Base-by-base conservation (phyloP, 192 early-diverging fungal genomes). In the Entomortierella chlamydospora region DNA sequence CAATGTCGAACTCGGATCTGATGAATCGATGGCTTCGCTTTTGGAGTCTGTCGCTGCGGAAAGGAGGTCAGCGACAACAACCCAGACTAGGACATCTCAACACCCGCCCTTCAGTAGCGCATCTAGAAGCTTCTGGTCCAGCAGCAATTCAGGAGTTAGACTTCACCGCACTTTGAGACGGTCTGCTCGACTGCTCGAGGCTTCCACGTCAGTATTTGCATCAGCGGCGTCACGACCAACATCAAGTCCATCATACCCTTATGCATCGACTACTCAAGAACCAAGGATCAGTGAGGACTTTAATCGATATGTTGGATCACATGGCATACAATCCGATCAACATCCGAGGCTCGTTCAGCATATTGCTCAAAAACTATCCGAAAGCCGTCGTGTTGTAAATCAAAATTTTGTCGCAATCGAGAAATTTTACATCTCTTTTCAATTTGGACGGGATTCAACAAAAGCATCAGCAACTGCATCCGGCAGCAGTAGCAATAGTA, bases 331-430 rank as follows among this genome's bases (percentile, higher is more conserved):
- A 15, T 49, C 25, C 17, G 43, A 68, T 30, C 65, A 30, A 10
- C 56, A 68, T 68, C 65, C 65, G 17, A 12, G 65, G 11, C 22
- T 68, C 9, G 39, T 50, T 37, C 55, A 47, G 41, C 31, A 45
- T 23, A 39, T 63, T 29, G 30, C 33, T 25, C 55, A 72, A 51
- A 42, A 42, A 1, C 60, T 64, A 33, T 37, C 29, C 26, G 70
- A 72, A 7, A 51, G 53, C 18, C 60, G 61, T 13, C 53, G 70
- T 47, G n/a, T 62, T 25, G 55, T 39, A 6, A 72, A 72, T 37
- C 70, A 72, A 26, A 72, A 26, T 4, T 30, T 23, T 8, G 57
- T 72, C 2, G 61, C 70, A 0, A 61, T 72, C 12, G 61, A 72
- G 23, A 49, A 37, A 12, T 72, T 72, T 17, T 72, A 61, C 12